Evolutionary conservation across 192 early-diverging fungal genomes (phyloP), one percentile per base, ranked within the genome.

Genomic region (Backusella parvicylindrica): DNA sequence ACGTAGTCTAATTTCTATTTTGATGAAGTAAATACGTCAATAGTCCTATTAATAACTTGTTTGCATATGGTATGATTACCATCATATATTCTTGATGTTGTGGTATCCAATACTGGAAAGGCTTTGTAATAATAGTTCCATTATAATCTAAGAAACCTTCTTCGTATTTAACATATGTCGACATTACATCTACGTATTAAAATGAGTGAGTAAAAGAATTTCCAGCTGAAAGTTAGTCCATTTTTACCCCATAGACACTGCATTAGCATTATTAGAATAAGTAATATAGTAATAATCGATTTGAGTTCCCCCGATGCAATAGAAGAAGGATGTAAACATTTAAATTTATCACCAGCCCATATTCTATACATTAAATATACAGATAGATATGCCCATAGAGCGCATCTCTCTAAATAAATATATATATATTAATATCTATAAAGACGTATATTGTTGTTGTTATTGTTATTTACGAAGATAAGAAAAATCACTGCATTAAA

Each of bases 111-210:
- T 41, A 50, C 23, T 41, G 16, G 28, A 72, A 75, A 30, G 79
- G 79, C 2, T 72, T 76, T 16, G 32, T 49, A 28, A 80, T 41
- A 31, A 80, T 80, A 2, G 40, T 18, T 26, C 43, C 74, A 2
- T 49, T 33, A 23, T 71, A 28, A 16, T 16, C 71, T 6, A 68
- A 56, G 28, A 70, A 80, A 7, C 79, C 79, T 26, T 76, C 79
- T 16, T 47, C 60, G 30, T 80, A 80, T 68, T 80, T 80, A 30
- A 80, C 72, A 37, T 56, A 76, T 8, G 75, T 76, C 32, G 79
- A 73, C 38, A 60, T 63, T 5, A 75, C 40, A 37, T 80, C 79
- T 80, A 73, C 11, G 30, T 21, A 21, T 12, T 60, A 13, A 47
- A 47, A 12, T 60, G 23, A 23, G 28, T 60, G 23, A 67, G 8